Percentiles rank a stretch among this genome's conserved stretches.
Conservation (phyloP, 2,329 filamentous ascomycete species). For the Penicillium italicum region DNA sequence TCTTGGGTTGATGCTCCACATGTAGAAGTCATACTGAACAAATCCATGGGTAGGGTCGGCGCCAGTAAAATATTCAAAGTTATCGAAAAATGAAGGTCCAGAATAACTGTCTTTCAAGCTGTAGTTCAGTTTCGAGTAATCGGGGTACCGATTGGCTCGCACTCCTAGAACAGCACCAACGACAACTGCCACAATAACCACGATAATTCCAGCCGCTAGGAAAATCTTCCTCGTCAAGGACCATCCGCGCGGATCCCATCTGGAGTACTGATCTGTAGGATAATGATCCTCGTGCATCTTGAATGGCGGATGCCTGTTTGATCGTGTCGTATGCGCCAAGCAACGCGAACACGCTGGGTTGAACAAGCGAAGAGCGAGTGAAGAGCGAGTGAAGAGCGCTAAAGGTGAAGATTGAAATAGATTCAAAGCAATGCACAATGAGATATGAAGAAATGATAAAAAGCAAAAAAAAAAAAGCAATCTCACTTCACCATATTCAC, state of each 20-base stretch:
- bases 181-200: slow-evolving; percentile 41
- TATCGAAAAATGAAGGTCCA: slow-evolving; percentile 41
- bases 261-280: not conserved
- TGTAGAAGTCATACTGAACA: slow-evolving; percentile 38
- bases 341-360: not conserved
- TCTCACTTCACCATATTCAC: too few relatives aligned
- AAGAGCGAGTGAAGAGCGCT: not conserved
- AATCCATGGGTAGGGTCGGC: slow-evolving; percentile 42
- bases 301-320: not conserved
- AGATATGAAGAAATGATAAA: not conserved
- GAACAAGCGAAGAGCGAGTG: not conserved
- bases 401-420: too few relatives aligned
- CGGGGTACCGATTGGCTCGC: slow-evolving; percentile 39
- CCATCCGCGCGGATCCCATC: slow-evolving; percentile 9
- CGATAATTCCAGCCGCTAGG: slow-evolving; percentile 22
- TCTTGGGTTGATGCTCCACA: not conserved
- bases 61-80: slow-evolving; percentile 43
- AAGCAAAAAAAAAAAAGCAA: too few relatives aligned
- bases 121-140: slow-evolving; percentile 32
- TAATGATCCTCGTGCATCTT: not conserved
- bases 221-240: slow-evolving; percentile 7
- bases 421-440: not conserved
- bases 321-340: not conserved
- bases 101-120: slow-evolving; percentile 38
- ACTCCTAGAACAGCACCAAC: slow-evolving; percentile 41